Percentiles rank a stretch among this genome's conserved stretches.
phyloP scores from a whole-genome alignment of 495 filamentous ascomycete species.

The Opeltia flavorubescens region DNA sequence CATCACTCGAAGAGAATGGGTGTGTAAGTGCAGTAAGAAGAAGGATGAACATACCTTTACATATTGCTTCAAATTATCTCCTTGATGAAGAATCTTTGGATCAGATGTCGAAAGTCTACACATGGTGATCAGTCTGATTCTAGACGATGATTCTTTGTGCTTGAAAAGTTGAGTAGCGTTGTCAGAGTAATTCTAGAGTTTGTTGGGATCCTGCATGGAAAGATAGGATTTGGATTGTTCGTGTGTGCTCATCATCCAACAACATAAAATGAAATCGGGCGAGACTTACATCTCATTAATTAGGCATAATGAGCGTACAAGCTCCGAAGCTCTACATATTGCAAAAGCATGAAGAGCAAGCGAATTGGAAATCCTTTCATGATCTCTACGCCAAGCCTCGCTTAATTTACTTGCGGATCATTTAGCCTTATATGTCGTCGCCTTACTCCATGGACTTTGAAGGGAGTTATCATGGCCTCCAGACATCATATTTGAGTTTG shows the following conservation, averaged over 20 bases:
- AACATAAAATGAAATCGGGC: no score
- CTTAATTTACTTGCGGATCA: no score
- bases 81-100: neutral
- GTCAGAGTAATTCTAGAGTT: constrained; percentile 61
- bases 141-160: neutral
- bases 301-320: no score
- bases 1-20: constrained; percentile 44
- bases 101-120: neutral
- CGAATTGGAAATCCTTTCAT: no score
- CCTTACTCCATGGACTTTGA: no score
- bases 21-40: neutral
- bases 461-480: no score
- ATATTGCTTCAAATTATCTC: neutral
- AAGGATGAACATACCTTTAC: constrained; percentile 44
- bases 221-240: constrained; percentile 80
- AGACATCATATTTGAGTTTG: no score
- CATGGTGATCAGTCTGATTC: constrained; percentile 3
- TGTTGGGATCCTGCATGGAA: constrained; percentile 48
- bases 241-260: constrained; percentile 44
- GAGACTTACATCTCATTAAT: no score
- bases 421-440: no score
- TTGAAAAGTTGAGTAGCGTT: neutral
- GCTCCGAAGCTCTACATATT: no score
- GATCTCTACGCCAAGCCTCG: no score
- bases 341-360: no score